A percentile compares a stretch with the other conserved stretches of the same genome.
These are phyloP conservation scores for Fusarium albosuccineum DNA, from an alignment of 2,329 filamentous ascomycete genomes.

Conservation along the genomic window DNA sequence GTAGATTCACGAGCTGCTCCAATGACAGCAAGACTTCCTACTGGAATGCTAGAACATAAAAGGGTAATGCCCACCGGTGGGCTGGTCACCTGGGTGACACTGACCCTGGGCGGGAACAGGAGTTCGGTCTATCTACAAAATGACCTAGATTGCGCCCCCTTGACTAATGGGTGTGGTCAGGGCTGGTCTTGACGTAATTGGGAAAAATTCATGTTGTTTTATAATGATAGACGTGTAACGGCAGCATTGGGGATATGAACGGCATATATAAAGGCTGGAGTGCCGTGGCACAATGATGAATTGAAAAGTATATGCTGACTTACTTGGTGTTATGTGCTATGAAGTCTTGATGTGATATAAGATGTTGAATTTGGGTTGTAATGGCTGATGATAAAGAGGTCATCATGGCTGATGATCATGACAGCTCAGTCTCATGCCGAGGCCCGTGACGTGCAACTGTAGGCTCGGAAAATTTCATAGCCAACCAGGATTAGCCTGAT, in stretches of 20 bases:
- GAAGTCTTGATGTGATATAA: not conserved
- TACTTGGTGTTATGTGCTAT: not conserved
- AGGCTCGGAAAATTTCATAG: not conserved
- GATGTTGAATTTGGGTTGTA: not conserved
- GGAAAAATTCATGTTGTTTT: conserved; percentile 37
- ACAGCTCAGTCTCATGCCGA: not conserved
- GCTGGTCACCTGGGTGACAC: conserved; percentile 1
- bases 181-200: conserved; percentile 45
- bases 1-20: conserved; percentile 2
- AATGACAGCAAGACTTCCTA: conserved; percentile 5
- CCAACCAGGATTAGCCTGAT: not conserved
- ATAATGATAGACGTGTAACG: conserved; percentile 39
- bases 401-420: not conserved
- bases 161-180: conserved; percentile 18
- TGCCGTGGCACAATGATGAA: conserved; percentile 33
- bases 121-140: conserved; percentile 39
- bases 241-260: conserved; percentile 21
- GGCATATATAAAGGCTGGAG: conserved; percentile 9
- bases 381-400: not conserved
- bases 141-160: conserved; percentile 44
- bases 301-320: conserved; percentile 31
- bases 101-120: conserved; percentile 10
- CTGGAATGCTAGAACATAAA: conserved; percentile 13
- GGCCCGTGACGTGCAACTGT: not conserved
- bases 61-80: conserved; percentile 12